Conservation (phyloP, 2,329 filamentous ascomycete genomes). For the Exophiala sp. region DNA sequence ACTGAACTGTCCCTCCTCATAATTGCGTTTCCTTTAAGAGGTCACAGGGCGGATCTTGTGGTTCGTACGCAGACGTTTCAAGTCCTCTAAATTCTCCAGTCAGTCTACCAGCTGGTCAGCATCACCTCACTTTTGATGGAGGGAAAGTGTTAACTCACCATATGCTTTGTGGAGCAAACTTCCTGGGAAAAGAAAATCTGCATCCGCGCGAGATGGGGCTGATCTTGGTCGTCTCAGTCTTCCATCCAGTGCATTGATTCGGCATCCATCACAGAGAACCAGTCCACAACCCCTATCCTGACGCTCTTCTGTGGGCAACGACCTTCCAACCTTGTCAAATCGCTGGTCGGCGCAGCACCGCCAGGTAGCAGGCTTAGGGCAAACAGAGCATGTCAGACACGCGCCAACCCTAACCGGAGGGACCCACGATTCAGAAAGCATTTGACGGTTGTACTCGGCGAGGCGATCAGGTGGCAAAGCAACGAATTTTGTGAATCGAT, state of each 20-base stretch:
- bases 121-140: background rate
- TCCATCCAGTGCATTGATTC: background rate
- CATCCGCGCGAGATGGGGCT: constrained; percentile 12
- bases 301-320: background rate
- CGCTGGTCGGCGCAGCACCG: constrained; percentile 21
- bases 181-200: constrained; percentile 21
- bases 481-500: constrained; percentile 4
- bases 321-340: constrained; percentile 7
- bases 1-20: background rate
- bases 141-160: background rate
- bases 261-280: constrained; percentile 19
- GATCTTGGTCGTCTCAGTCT: background rate
- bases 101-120: background rate
- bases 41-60: too few relatives aligned
- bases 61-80: too few relatives aligned
- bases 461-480: background rate
- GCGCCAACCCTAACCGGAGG: constrained; percentile 5
- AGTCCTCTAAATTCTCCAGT: too few relatives aligned
- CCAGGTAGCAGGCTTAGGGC: constrained; percentile 19
- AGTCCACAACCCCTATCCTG: constrained; percentile 22
- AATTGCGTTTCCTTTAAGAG: too few relatives aligned
- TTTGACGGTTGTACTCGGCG: constrained; percentile 9
- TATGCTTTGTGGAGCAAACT: constrained; percentile 20
- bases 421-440: background rate
- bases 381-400: constrained; percentile 21